Percentiles rank a stretch among this genome's conserved stretches.
Evolutionary conservation across 2,329 filamentous ascomycete species (phyloP).

Genomic region (Peltaster fructicola): DNA sequence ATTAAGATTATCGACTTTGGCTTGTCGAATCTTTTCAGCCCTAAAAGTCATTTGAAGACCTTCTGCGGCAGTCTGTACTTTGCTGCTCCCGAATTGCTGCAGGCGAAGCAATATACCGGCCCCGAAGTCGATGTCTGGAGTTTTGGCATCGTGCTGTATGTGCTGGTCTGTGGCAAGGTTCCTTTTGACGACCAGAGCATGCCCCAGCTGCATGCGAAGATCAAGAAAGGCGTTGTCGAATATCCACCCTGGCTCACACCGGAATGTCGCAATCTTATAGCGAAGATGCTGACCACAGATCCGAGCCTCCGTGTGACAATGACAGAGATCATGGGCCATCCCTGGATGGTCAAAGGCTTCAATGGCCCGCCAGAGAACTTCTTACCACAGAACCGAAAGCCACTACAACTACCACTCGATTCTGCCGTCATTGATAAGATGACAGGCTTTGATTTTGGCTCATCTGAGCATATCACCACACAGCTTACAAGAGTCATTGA

Average conservation of each 20-base stretch:
- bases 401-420: conserved; percentile 71
- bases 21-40: conserved; percentile 87
- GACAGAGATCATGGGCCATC: conserved; percentile 82
- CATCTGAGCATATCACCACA: conserved; percentile 61
- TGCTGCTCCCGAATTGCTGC: conserved; percentile 82
- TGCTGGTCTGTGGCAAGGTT: conserved; percentile 91
- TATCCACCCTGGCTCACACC: conserved; percentile 85
- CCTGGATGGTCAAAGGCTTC: conserved; percentile 92
- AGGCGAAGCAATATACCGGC: conserved; percentile 85
- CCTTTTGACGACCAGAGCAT: conserved; percentile 99
- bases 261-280: conserved; percentile 85
- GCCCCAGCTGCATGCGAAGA: conserved; percentile 94
- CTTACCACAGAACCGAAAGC: conserved; percentile 57
- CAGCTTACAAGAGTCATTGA: conserved; percentile 77
- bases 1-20: conserved; percentile 99
- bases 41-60: conserved; percentile 71
- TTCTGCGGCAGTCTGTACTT: conserved; percentile 98
- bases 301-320: conserved; percentile 73
- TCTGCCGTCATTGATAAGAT: conserved; percentile 72
- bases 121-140: conserved; percentile 98
- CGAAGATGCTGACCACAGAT: conserved; percentile 89
- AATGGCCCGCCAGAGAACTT: conserved; percentile 75
- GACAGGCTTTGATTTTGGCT: conserved; percentile 95
- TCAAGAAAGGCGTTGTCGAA: conserved; percentile 91
- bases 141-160: conserved; percentile 94